Base-by-base conservation (phyloP, 768 basidiomycete species). In the Trametes meyenii region DNA sequence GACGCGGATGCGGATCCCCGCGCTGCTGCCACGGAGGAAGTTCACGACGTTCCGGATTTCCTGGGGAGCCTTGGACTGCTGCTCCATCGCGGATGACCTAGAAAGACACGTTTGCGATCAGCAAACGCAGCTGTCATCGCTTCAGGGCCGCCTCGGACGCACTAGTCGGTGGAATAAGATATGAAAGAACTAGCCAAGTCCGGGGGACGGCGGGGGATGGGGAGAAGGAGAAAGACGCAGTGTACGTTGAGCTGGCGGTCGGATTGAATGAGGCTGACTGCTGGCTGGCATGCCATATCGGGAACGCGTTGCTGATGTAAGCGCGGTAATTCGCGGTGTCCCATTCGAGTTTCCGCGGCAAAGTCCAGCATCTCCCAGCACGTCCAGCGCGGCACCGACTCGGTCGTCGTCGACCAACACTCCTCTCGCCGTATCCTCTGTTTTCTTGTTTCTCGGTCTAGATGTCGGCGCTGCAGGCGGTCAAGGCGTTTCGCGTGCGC, bases 1-100 rank as follows among this genome's bases (percentile, higher is more conserved):
- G 11, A 90, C 88, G 65, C 93, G 83, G 55, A 88, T 83, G 79
- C 97, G 98, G 69, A 98, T 86, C 2, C 93, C 93, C 14, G 92
- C 82, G 69, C 87, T 88, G 67, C 90, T 88, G 66, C 90, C 88
- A 46, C 97, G 86, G 51, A 99, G 79, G 71, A 92, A 99, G 66
- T 91, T 84, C 55, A 92, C 92, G 50, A 95, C 87, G 69, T 87
- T 89, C 68, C 87, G 86, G 52, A 93, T 77, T 53, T 96, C 89
- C 48, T 86, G 81, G 13, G 94, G 85, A 16, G 95, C 94, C 71
- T 85, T 87, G 36, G 80, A 79, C 74, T 94, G 92, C 68, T 92
- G 89, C 65, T 93, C 89, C 80, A 77, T 74, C 36, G 74, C 74
- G 23, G 26, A 44, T 55, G 33, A 62, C 55, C 61, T 62, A 40